A percentile compares a stretch with the other conserved stretches of the same genome.
Conservation (phyloP, 352 stramenopile genomes). For the Globisporangium orthogonon region DNA sequence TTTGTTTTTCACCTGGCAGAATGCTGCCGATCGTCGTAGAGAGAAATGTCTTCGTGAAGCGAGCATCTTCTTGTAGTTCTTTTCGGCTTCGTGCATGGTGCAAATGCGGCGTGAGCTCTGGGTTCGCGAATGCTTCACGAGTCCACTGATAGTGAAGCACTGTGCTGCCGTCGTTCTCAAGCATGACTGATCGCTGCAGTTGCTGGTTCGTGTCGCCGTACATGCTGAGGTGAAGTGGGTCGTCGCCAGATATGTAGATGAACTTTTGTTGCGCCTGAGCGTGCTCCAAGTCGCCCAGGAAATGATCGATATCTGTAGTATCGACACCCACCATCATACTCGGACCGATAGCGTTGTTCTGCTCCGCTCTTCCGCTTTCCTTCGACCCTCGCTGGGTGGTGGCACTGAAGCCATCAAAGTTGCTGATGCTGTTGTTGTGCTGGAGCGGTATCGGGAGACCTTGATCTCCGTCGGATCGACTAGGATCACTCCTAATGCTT, state of each 20-base stretch:
- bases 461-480: neutral
- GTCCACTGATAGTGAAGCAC: constrained; percentile 59
- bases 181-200: constrained; percentile 28
- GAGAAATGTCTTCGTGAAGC: constrained; percentile 30
- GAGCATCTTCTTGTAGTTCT: constrained; percentile 3
- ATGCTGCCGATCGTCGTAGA: constrained; percentile 36
- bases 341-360: neutral
- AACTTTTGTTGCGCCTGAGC: neutral
- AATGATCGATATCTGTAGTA: neutral
- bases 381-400: neutral
- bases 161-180: constrained; percentile 49
- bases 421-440: neutral
- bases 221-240: constrained; percentile 34
- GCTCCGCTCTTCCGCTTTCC: neutral
- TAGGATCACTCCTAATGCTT: neutral
- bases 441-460: neutral
- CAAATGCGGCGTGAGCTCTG: constrained; percentile 22
- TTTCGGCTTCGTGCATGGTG: constrained; percentile 3
- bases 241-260: neutral
- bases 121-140: constrained; percentile 22
- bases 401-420: neutral
- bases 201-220: constrained; percentile 29
- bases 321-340: neutral
- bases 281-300: neutral
- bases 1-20: constrained; percentile 41